Percentiles rank a stretch among this genome's conserved stretches.
These are phyloP conservation scores for Solanum verrucosum DNA, from an alignment of 257 asterid genomes.

Conservation along the genomic window DNA sequence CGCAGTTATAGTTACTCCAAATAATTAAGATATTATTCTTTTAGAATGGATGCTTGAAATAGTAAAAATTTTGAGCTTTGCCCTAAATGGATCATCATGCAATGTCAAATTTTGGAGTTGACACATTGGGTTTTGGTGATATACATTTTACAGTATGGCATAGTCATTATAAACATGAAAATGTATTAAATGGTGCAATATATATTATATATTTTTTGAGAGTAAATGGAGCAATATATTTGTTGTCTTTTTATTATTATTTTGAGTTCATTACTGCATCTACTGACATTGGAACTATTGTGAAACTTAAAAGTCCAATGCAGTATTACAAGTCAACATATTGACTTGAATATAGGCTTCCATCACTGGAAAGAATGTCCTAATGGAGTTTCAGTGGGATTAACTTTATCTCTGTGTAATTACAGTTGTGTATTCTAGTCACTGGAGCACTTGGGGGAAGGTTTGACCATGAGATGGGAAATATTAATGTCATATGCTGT, in stretches of 20 bases:
- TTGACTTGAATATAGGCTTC: neutral
- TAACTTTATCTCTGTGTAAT: neutral
- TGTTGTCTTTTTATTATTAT: neutral
- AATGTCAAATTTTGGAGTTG: neutral
- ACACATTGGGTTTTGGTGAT: neutral
- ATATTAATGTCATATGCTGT: conserved; percentile 60
- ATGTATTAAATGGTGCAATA: neutral
- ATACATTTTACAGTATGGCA: neutral
- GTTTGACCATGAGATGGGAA: conserved; percentile 90
- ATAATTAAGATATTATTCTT: neutral
- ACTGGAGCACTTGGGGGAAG: conserved; percentile 98
- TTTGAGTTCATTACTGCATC: neutral
- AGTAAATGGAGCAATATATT: neutral
- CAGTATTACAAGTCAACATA: neutral
- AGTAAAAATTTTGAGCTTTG: neutral
- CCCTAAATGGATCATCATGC: neutral
- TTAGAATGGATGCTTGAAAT: neutral
- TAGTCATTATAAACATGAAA: neutral
- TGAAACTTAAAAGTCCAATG: too few relatives aligned
- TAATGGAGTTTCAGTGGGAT: neutral
- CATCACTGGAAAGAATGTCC: neutral
- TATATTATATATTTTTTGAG: neutral
- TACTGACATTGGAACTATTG: neutral
- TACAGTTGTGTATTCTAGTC: conserved; percentile 75
- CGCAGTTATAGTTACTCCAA: neutral